Base-by-base conservation (phyloP, 2,329 filamentous ascomycete genomes). In the Bertia moriformis region DNA sequence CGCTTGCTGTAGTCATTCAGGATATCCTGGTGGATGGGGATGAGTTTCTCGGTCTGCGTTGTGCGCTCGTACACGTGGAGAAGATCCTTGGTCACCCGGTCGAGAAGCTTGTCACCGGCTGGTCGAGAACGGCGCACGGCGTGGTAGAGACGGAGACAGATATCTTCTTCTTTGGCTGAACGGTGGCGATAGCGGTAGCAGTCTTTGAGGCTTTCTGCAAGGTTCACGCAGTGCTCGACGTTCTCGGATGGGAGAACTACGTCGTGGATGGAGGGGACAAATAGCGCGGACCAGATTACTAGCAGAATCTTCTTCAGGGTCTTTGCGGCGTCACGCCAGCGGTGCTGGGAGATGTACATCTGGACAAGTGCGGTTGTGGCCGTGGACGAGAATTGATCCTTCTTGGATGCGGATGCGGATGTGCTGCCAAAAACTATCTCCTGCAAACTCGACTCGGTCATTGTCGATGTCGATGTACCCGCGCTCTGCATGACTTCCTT, bases 211-310 rank as follows among this genome's bases (percentile, higher is more conserved):
- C 55, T 55, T 41, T 66, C 59, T 3, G 66, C 63, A 2, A 70
- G 53, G 13, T 63, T 54, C 3, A 71, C 54, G 4, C 57, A 61
- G 42, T 62, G 57, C n/a, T 67, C 59, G 1, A 60, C 50, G 42
- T 66, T 58, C 1, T 55, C 55, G 1, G 52, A 46, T 0, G 65
- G 61, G 19, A 67, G 52, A 1, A 53, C 52, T 1, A 70, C 60
- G 41, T 66, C 59, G 20, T 63, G 46, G 40, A 64, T 49, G 0
- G 61, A 63, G 14, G 53, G 51, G 12, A 61, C 55, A 37, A 69
- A 60, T 40, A 71, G 55, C 0, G 59, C 58, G 1, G 60, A 55
- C 66, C 67, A 70, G 3, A 62, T 58, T 4, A 55, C 53, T 29
- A 58, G 55, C 19, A 71, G 49, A 7, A 66, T 60, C 17, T 52